Conservation (phyloP, 2,329 filamentous ascomycete genomes). For the Neonectria coccinea region DNA sequence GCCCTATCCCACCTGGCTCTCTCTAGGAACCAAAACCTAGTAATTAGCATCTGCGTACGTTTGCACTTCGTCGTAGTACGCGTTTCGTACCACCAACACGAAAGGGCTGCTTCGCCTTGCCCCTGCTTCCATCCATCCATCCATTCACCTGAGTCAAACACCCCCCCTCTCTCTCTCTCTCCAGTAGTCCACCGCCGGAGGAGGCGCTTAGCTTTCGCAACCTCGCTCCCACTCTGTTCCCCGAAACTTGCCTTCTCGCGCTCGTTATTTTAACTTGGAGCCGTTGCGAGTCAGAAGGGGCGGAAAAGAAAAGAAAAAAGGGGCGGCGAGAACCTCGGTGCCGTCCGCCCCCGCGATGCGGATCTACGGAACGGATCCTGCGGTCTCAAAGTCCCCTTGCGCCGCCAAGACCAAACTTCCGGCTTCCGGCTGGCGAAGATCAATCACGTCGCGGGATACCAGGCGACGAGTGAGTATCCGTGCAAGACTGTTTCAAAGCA, state of each 20-base stretch:
- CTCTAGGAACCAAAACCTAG: background rate
- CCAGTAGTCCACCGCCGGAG: conserved; percentile 6
- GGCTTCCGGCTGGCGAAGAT: background rate
- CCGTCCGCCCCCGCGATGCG: conserved; percentile 19
- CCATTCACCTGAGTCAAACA: conserved; percentile 18
- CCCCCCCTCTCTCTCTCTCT: background rate
- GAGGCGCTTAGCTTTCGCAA: conserved; percentile 22
- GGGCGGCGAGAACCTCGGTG: conserved; percentile 12
- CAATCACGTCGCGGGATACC: background rate
- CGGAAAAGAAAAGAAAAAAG: background rate
- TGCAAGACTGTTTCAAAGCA: background rate
- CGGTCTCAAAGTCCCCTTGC: conserved; percentile 16
- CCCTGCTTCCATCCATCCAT: background rate
- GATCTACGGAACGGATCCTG: conserved; percentile 16
- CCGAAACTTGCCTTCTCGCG: conserved; percentile 7
- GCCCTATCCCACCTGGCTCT: conserved; percentile 2
- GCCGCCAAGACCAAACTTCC: conserved; percentile 1
- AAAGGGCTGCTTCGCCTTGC: conserved; percentile 7
- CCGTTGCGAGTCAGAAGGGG: conserved; percentile 22
- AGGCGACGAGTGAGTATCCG: background rate
- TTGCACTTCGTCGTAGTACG: background rate
- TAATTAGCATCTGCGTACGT: too few relatives aligned
- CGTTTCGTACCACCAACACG: background rate
- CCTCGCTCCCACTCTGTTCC: conserved; percentile 2
- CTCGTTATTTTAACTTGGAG: conserved; percentile 15